Evolutionary conservation across 2,329 filamentous ascomycete genomes (phyloP).

Genomic region (Phaeosphaeria sp.): DNA sequence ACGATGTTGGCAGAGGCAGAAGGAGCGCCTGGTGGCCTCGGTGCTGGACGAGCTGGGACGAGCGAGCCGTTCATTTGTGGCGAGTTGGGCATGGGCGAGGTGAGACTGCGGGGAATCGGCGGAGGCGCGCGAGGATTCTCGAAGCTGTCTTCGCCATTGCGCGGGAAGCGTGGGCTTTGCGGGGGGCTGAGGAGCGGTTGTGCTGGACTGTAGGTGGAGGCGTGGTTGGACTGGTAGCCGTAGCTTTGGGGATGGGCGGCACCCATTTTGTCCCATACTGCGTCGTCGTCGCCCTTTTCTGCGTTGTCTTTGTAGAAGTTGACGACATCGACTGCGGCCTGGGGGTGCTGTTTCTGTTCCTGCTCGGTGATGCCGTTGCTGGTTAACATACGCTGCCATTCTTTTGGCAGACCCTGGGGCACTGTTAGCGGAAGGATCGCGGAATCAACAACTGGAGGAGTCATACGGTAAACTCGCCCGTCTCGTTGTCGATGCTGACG

Average conservation of each 20-base stretch:
- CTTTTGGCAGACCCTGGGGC: slow-evolving; percentile 84
- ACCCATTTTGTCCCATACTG: slow-evolving; percentile 95
- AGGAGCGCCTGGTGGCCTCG: slow-evolving; percentile 74
- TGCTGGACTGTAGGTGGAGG: slow-evolving; percentile 49
- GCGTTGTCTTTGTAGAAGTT: slow-evolving; percentile 97
- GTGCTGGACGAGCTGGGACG: slow-evolving; percentile 83
- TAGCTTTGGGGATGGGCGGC: slow-evolving; percentile 71
- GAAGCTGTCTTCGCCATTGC: slow-evolving; percentile 91
- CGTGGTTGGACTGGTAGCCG: slow-evolving; percentile 46
- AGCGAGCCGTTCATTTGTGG: slow-evolving; percentile 57
- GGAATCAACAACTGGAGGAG: slow-evolving; percentile 6
- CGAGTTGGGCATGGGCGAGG: slow-evolving; percentile 50
- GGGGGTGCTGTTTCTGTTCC: slow-evolving; percentile 93
- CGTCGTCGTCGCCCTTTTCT: slow-evolving; percentile 79
- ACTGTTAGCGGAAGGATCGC: slow-evolving; percentile 27
- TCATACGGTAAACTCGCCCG: slow-evolving; percentile 90
- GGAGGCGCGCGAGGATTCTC: slow-evolving; percentile 95
- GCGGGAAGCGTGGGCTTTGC: slow-evolving; percentile 83
- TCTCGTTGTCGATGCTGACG: slow-evolving; percentile 95
- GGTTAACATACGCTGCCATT: slow-evolving; percentile 96
- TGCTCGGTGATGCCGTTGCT: slow-evolving; percentile 96
- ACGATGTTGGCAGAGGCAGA: slow-evolving; percentile 54
- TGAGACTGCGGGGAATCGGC: slow-evolving; percentile 70
- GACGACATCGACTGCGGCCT: slow-evolving; percentile 94
- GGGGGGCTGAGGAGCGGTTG: slow-evolving; percentile 75